Percentiles rank a stretch among this genome's conserved stretches.
phyloP scores from a whole-genome alignment of 2,329 filamentous ascomycete genomes.

The Fusarium graminum region DNA sequence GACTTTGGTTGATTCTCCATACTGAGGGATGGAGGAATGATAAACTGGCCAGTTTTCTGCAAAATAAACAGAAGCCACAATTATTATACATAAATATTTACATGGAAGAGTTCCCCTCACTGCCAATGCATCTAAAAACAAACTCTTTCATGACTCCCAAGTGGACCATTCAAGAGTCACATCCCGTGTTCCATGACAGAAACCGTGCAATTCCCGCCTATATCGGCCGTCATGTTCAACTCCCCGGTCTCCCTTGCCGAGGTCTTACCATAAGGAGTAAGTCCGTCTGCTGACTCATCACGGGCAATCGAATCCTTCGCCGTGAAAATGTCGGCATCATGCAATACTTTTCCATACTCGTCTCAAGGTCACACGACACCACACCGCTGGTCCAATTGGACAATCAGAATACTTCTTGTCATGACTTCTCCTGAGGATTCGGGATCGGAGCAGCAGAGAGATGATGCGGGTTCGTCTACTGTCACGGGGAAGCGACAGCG shows the following conservation, averaged over 20 bases:
- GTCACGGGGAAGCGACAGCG: constrained; percentile 34
- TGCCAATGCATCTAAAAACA: constrained; percentile 1
- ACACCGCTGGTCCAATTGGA: constrained; percentile 12
- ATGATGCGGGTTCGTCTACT: constrained; percentile 32
- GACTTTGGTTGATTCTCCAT: constrained; percentile 36
- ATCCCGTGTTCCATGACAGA: rapidly evolving
- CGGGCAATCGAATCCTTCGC: constrained; percentile 25
- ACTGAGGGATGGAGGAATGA: background rate
- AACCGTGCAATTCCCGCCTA: constrained; percentile 12
- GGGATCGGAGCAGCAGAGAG: constrained; percentile 40
- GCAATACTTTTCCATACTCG: constrained; percentile 3
- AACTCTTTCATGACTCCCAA: background rate
- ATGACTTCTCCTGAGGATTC: constrained; percentile 6
- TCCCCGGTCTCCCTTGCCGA: constrained; percentile 24
- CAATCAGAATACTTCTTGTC: too few relatives aligned
- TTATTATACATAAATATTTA: background rate
- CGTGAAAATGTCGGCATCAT: constrained; percentile 29
- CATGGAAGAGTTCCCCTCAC: background rate
- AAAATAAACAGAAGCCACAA: too few relatives aligned
- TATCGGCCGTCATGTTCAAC: constrained; percentile 7
- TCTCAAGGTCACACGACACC: constrained; percentile 32
- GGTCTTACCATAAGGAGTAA: background rate
- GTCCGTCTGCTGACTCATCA: constrained; percentile 38
- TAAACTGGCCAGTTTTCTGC: background rate
- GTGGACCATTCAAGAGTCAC: constrained; percentile 9